A percentile compares a stretch with the other conserved stretches of the same genome.
These are phyloP conservation scores for Nicotiana rustica DNA, from an alignment of 305 asterid species.

Conservation along the genomic window DNA sequence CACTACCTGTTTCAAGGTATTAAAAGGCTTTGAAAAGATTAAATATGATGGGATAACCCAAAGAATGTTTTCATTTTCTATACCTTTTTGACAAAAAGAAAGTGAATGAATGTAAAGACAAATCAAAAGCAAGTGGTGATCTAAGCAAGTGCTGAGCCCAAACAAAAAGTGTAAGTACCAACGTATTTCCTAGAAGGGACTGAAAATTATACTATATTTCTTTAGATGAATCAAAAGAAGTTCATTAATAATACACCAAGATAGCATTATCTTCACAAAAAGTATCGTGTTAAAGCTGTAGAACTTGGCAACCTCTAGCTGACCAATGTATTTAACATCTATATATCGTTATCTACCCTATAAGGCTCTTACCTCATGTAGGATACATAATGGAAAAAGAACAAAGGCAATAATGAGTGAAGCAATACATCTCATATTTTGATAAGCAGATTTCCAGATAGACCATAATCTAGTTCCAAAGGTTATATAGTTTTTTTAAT, in stretches of 20 bases:
- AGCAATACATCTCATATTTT: not conserved
- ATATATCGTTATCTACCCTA: not conserved
- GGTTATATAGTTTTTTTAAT: not conserved
- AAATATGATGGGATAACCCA: slow-evolving; percentile 10
- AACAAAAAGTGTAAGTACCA: not conserved
- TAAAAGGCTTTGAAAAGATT: not conserved
- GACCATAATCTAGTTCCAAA: slow-evolving; percentile 21
- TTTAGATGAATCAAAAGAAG: slow-evolving; percentile 11
- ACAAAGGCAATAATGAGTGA: not conserved
- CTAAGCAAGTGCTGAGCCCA: slow-evolving; percentile 29
- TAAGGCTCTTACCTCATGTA: not conserved
- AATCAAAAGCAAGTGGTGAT: not conserved
- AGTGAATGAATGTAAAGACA: not conserved
- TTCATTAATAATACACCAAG: slow-evolving; percentile 17
- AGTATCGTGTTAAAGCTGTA: not conserved
- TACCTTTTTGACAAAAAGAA: not conserved
- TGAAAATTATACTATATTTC: not conserved
- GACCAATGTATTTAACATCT: slow-evolving; percentile 25
- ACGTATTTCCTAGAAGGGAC: slow-evolving; percentile 26
- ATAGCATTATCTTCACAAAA: not conserved
- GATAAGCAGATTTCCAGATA: not conserved
- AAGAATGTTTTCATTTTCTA: not conserved
- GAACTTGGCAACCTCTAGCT: not conserved
- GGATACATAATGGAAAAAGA: not conserved
- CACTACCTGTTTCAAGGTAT: slow-evolving; percentile 9